phyloP scores from a whole-genome alignment of 176 grass and related monocot species.

The Phyllostachys edulis region DNA sequence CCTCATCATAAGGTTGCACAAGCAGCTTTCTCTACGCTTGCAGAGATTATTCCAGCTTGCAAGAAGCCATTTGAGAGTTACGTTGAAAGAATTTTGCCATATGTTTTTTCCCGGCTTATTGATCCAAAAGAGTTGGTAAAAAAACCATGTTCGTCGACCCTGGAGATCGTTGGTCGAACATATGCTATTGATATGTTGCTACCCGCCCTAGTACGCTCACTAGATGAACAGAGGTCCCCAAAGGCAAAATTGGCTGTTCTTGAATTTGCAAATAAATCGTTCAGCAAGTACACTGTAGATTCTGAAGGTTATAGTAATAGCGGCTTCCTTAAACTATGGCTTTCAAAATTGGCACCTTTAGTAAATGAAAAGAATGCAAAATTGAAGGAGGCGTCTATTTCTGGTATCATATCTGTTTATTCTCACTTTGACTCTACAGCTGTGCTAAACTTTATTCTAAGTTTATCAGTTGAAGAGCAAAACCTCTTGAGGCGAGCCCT shows the following conservation, averaged over 20 bases:
- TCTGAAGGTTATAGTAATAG: constrained; percentile 90
- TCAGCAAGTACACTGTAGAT: constrained; percentile 74
- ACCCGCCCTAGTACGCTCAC: constrained; percentile 81
- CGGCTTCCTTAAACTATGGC: constrained; percentile 96
- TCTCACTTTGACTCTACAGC: constrained; percentile 92
- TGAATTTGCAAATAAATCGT: constrained; percentile 89
- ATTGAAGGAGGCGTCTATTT: constrained; percentile 95
- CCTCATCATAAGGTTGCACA: constrained; percentile 98
- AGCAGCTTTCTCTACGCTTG: constrained; percentile 78
- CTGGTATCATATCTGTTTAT: constrained; percentile 94
- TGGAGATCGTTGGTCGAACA: constrained; percentile 81
- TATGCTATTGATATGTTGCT: constrained; percentile 94
- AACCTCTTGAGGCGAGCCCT: constrained; percentile 89
- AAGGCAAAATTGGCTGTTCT: constrained; percentile 96
- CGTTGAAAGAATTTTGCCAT: constrained; percentile 82
- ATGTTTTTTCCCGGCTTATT: constrained; percentile 90
- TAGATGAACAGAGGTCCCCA: constrained; percentile 95
- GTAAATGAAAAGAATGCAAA: constrained; percentile 95
- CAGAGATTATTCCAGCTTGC: constrained; percentile 95
- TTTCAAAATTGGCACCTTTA: constrained; percentile 88
- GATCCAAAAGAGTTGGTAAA: constrained; percentile 94
- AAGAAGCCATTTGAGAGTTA: constrained; percentile 91
- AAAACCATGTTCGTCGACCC: constrained; percentile 75
- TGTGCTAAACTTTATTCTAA: constrained; percentile 98
- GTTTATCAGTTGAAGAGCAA: constrained; percentile 91